phyloP scores from a whole-genome alignment of 768 basidiomycete species.

The Vishniacozyma victoriae region DNA sequence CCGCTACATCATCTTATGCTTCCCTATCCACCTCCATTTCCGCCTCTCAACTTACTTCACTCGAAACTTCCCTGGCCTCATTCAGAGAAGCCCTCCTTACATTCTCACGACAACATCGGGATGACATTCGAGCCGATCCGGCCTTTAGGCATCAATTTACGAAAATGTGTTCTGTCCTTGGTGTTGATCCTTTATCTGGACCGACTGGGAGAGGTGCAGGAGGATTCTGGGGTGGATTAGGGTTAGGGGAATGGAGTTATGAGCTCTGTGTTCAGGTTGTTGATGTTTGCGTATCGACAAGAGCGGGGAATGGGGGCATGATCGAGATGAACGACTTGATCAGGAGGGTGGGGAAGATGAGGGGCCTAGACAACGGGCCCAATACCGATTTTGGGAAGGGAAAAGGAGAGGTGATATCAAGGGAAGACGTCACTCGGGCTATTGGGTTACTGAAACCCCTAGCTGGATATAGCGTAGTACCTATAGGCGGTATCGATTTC shows the following conservation, averaged over 20 bases:
- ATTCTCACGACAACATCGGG: slow-evolving; percentile 78
- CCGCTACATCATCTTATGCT: slow-evolving; percentile 72
- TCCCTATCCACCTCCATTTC: slow-evolving; percentile 74
- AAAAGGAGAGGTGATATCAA: slow-evolving; percentile 55
- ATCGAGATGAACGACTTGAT: slow-evolving; percentile 84
- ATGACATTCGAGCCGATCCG: slow-evolving; percentile 75
- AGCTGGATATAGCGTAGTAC: slow-evolving; percentile 79
- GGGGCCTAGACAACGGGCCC: slow-evolving; percentile 54
- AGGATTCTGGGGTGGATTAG: slow-evolving; percentile 81
- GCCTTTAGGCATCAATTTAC: slow-evolving; percentile 86
- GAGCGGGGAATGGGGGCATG: slow-evolving; percentile 72
- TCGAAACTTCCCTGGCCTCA: slow-evolving; percentile 72
- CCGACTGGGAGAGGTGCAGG: slow-evolving; percentile 25
- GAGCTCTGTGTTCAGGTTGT: slow-evolving; percentile 94
- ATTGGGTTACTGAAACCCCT: slow-evolving; percentile 83
- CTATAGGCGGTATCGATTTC: slow-evolving; percentile 53
- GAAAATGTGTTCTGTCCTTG: slow-evolving; percentile 90
- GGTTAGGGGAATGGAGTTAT: slow-evolving; percentile 86
- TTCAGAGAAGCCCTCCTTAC: slow-evolving; percentile 72
- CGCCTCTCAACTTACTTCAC: slow-evolving; percentile 65
- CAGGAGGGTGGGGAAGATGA: slow-evolving; percentile 66
- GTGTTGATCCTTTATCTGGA: slow-evolving; percentile 88
- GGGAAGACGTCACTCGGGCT: slow-evolving; percentile 75
- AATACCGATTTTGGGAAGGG: neutral
- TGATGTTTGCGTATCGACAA: slow-evolving; percentile 48